Base-by-base conservation (phyloP, 768 basidiomycete genomes). In the Psilocybe cubensis region DNA sequence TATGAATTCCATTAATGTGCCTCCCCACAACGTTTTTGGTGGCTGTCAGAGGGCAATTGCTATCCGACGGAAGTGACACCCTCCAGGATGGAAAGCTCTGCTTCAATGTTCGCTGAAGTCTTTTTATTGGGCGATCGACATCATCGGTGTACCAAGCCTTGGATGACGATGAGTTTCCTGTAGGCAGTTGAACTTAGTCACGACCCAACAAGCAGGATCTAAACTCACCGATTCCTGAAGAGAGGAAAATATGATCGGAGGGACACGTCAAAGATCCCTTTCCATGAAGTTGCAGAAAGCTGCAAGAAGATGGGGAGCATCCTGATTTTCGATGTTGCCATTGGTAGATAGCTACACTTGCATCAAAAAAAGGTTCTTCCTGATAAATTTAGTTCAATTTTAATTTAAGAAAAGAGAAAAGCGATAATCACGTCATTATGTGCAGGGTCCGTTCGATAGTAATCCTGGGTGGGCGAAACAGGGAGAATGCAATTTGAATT, bases 221-320 rank as follows among this genome's bases (percentile, higher is more conserved):
- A 24, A 18, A 54, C 70, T 28, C 65, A 79, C 80, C 76, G 11
- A 82, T 70, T 27, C 81, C 80, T 17, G 72, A 69, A 3, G 82
- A 82, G 3, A 82, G 61, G 64, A 83, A 81, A 2, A 79, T 68
- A 1, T 73, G 70, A 48, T 81, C 80, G 0, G 52, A 59, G 0
- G 65, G 50, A 56, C 81, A 83, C 0, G 78, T 73, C 17, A 61
- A 64, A 3, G 62, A 28, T 0, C 63, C 73, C 66, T 83, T 83
- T 2, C 79, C 81, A 43, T 83, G 80, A 28, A 83, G 59, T 51
- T 83, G 80, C 20, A 82, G 70, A 45, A 76, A 81, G 4, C 75
- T 79, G 42, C 81, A 82, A 0, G 72, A 70, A 3, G 68, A 52
- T 0, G 72, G 56, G 0, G 74, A 72, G 55, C 79, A 82, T 6